Percentiles rank a stretch among this genome's conserved stretches.
Evolutionary conservation across 305 asterid species (phyloP).

Genomic region (Fraxinus ornus): DNA sequence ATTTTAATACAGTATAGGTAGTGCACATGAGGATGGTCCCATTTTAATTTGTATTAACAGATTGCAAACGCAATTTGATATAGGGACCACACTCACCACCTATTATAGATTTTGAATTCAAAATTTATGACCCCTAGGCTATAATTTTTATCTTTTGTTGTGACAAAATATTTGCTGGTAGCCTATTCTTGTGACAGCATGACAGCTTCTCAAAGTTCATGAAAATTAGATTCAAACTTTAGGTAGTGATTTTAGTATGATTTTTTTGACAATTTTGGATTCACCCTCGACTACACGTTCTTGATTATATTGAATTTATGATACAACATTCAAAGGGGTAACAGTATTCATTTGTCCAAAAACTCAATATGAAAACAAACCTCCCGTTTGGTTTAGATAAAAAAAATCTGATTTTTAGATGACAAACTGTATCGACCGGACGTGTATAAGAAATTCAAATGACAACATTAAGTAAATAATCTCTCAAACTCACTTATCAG

Average conservation of each 20-base stretch:
- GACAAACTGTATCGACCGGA: background rate
- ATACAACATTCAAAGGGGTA: background rate
- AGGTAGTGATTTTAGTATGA: background rate
- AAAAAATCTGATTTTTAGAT: background rate
- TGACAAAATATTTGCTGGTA: background rate
- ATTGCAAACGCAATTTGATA: slow-evolving; percentile 11
- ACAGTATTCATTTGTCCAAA: background rate
- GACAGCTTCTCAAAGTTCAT: background rate
- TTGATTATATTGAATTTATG: background rate
- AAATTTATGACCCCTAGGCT: background rate
- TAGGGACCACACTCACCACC: slow-evolving; percentile 19
- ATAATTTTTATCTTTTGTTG: background rate
- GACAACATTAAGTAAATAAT: background rate
- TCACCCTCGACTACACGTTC: background rate
- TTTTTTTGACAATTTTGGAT: background rate
- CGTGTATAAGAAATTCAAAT: background rate
- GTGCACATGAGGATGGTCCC: slow-evolving; percentile 23
- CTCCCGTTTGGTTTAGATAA: background rate
- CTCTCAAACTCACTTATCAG: background rate
- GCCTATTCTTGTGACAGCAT: background rate
- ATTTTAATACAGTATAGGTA: background rate
- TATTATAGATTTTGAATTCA: background rate
- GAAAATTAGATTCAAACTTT: background rate
- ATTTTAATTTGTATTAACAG: slow-evolving; percentile 13
- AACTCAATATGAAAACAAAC: background rate